Base-by-base conservation (phyloP, 2,329 filamentous ascomycete genomes). In the Arthrobotrys iridis region DNA sequence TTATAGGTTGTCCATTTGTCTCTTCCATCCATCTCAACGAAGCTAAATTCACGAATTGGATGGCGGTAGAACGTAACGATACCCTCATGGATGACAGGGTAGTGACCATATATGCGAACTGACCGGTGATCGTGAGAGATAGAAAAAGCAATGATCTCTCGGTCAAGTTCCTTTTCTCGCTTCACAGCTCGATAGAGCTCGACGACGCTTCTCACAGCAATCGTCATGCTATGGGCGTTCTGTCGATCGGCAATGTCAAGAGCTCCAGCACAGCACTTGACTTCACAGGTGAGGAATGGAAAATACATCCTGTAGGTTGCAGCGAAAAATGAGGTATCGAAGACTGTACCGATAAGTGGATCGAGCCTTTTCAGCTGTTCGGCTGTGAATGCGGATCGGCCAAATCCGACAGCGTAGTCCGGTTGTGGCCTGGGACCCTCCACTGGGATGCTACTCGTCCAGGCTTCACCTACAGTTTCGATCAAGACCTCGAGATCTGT, bases 261-360 rank as follows among this genome's bases (percentile, higher is more conserved):
- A 0, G 77, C 80, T 24, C 76, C 80, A 26, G 79, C 78, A 45
- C 83, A 81, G 72, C 82, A 84, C 78, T 85, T 85, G 0, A 85
- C 84, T 78, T 87, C 83, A 78, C 82, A 84, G 0, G 83, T 83
- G 0, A 87, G 79, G 76, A 86, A 87, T 1, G 84, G 84, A 76
- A 87, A 85, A 80, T 83, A 84, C 81, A 86, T 85, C 3, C 82
- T 79, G 62, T 81, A 83, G 8, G 83, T 86, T 6, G 78, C 82
- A 80, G 84, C 83, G 62, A 86, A 85, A 18, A 82, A 86, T 58
- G 78, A 78, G 64, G 83, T 80, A 11, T 80, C 79, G 28, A 58
- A 40, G 6, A 80, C 79, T 33, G 83, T 77, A 62, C 81, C 80
- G 58, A 84, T 77, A 48, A 83, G 83, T 4, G 82, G 82, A 4